phyloP scores from a whole-genome alignment of 1,284 basidiomycete genomes.

The Fomes fomentarius region DNA sequence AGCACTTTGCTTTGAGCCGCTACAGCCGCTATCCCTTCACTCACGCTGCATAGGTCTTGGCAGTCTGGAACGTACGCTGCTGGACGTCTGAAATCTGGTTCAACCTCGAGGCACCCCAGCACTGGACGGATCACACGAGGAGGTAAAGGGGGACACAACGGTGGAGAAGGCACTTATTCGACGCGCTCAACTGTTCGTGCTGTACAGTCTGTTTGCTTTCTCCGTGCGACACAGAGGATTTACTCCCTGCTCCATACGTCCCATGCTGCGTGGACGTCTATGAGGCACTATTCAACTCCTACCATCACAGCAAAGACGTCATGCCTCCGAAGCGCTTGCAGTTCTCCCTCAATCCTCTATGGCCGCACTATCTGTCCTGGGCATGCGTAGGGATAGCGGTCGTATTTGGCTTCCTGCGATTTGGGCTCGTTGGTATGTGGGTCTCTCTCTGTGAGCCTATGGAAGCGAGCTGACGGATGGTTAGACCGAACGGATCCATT shows the following conservation, averaged over 20 bases:
- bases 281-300: not conserved
- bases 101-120: too few relatives aligned
- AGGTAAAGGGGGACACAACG: too few relatives aligned
- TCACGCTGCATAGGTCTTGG: too few relatives aligned
- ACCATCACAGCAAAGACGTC: constrained; percentile 10
- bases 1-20: too few relatives aligned
- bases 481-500: constrained; percentile 73
- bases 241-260: not conserved
- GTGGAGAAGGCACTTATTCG: too few relatives aligned
- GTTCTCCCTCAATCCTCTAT: constrained; percentile 51
- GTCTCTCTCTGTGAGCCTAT: not conserved
- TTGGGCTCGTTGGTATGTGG: constrained; percentile 52
- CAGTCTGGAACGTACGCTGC: too few relatives aligned
- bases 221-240: not conserved
- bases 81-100: too few relatives aligned
- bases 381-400: constrained; percentile 42
- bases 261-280: not conserved
- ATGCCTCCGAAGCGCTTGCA: constrained; percentile 34
- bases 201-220: too few relatives aligned
- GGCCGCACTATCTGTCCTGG: constrained; percentile 55
- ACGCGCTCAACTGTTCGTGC: too few relatives aligned
- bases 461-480: not conserved
- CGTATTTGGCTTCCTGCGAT: constrained; percentile 48
- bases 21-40: too few relatives aligned
- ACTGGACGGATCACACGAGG: too few relatives aligned